phyloP scores from a whole-genome alignment of 1,284 basidiomycete genomes.

The Megacollybia platyphylla region DNA sequence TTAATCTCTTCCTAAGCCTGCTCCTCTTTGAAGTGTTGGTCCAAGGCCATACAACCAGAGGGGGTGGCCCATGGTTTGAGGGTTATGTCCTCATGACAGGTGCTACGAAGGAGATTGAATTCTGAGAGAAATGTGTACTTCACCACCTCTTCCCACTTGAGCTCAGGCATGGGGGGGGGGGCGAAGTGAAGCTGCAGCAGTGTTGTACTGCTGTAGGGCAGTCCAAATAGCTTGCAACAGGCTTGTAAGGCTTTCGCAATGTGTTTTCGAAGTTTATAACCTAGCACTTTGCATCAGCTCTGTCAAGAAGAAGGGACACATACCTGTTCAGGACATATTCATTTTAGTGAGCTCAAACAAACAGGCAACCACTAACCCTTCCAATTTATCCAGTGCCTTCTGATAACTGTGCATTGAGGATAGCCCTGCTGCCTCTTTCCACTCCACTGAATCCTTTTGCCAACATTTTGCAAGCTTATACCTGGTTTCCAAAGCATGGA shows the following conservation, averaged over 20 bases:
- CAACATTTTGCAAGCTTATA: not conserved
- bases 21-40: slow-evolving; percentile 14
- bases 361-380: not conserved
- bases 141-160: slow-evolving; percentile 17
- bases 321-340: not conserved
- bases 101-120: slow-evolving; percentile 20
- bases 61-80: slow-evolving; percentile 15
- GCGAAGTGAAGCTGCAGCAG: slow-evolving; percentile 11
- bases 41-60: slow-evolving; percentile 11
- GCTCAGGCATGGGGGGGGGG: slow-evolving; percentile 5
- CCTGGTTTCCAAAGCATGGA: not conserved
- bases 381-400: slow-evolving; percentile 3
- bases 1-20: slow-evolving; percentile 18
- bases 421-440: not conserved
- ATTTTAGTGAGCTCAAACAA: slow-evolving; percentile 1
- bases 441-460: not conserved
- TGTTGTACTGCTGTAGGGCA: slow-evolving; percentile 15
- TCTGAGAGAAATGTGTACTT: slow-evolving; percentile 13
- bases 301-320: not conserved
- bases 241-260: slow-evolving; percentile 13
- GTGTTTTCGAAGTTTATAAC: slow-evolving; percentile 15
- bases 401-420: not conserved
- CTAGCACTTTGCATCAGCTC: slow-evolving; percentile 6
- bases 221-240: slow-evolving; percentile 12
- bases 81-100: slow-evolving; percentile 12